These are phyloP conservation scores for Euptelea pleiosperma DNA, from an alignment of 164 flowering plant genomes.

Conservation along the genomic window DNA sequence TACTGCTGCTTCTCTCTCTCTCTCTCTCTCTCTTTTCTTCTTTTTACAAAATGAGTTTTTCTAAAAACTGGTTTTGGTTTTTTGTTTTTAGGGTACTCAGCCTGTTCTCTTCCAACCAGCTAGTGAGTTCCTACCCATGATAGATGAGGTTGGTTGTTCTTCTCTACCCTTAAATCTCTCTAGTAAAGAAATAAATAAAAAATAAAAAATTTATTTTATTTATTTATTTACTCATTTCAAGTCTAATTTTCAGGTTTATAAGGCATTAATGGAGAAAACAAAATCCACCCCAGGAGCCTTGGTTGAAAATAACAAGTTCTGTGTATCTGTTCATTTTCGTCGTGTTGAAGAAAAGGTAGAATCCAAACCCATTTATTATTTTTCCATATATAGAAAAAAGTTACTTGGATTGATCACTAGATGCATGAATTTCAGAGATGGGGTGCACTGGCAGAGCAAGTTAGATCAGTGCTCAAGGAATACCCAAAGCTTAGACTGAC, in stretches of 20 bases:
- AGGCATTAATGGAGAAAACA: slow-evolving; percentile 59
- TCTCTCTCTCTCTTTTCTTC: neutral
- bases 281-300: slow-evolving; percentile 68
- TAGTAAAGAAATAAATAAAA: too few species aligned
- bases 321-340: slow-evolving; percentile 85
- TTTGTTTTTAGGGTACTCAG: slow-evolving; percentile 38
- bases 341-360: slow-evolving; percentile 89
- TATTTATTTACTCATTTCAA: too few species aligned
- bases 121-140: slow-evolving; percentile 69
- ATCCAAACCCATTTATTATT: too few species aligned
- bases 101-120: slow-evolving; percentile 75
- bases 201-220: too few species aligned
- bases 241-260: slow-evolving; percentile 50
- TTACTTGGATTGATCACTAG: too few species aligned
- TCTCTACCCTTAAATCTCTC: too few species aligned
- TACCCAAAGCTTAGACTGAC: slow-evolving; percentile 67
- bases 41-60: neutral
- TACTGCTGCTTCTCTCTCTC: too few species aligned
- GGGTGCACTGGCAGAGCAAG: slow-evolving; percentile 66
- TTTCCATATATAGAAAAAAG: too few species aligned
- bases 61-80: neutral
- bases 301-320: slow-evolving; percentile 91
- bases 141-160: slow-evolving; percentile 64
- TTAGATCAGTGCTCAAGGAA: slow-evolving; percentile 51
- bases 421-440: slow-evolving; percentile 52